phyloP scores from a whole-genome alignment of 352 stramenopile genomes.

The Phytophthora sojae region DNA sequence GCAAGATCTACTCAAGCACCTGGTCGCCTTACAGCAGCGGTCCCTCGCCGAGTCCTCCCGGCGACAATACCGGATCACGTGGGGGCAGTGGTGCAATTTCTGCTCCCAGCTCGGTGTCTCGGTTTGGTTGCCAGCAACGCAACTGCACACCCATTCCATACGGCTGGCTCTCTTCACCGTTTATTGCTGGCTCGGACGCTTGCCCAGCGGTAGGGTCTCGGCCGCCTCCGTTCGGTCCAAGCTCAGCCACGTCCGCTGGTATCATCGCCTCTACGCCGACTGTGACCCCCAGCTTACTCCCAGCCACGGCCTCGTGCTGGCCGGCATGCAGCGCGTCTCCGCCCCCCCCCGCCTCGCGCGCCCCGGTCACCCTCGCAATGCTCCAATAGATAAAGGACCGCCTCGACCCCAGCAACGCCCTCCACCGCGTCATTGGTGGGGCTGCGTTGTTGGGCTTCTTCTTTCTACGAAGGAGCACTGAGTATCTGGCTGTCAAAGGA shows the following conservation, averaged over 20 bases:
- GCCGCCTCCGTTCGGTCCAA: constrained; percentile 10
- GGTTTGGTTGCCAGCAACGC: background rate
- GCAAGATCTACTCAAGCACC: constrained; percentile 1
- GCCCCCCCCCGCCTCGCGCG: background rate
- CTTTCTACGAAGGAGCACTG: constrained; percentile 6
- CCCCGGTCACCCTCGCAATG: background rate
- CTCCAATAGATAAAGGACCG: background rate
- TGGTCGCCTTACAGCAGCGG: background rate
- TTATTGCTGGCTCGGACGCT: background rate
- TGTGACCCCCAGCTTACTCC: constrained; percentile 2
- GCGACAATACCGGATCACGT: background rate
- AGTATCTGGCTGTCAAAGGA: background rate
- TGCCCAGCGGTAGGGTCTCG: background rate
- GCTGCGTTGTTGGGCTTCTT: constrained; percentile 16
- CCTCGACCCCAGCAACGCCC: constrained; percentile 11
- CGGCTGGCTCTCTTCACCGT: background rate
- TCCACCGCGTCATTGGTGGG: constrained; percentile 21
- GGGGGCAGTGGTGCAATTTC: background rate
- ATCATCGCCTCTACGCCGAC: background rate
- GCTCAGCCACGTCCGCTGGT: constrained; percentile 17
- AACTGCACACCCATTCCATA: background rate
- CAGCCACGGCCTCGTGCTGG: background rate
- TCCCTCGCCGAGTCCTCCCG: constrained; percentile 4
- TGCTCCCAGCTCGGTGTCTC: background rate
- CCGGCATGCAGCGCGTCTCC: constrained; percentile 1